Evolutionary conservation across 305 asterid species (phyloP).

Genomic region (Salvia sclarea): DNA sequence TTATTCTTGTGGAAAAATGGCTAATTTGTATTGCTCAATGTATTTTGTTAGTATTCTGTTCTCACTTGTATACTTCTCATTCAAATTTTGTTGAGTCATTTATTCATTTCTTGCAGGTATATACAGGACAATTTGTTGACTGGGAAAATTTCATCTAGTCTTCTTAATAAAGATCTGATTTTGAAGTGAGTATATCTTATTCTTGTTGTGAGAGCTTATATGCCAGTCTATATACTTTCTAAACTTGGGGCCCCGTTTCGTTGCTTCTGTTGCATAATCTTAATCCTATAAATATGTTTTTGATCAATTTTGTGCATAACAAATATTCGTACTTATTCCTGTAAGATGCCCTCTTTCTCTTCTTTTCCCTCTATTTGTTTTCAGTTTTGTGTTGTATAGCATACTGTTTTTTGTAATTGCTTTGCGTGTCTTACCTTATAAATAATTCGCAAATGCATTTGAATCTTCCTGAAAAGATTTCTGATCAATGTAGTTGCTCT

Average conservation of each 20-base stretch:
- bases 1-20: conserved; percentile 19
- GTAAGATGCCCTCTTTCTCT: not conserved
- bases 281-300: too few relatives aligned
- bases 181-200: conserved; percentile 63
- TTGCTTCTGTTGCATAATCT: not conserved
- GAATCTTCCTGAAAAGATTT: conserved; percentile 7
- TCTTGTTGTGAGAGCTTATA: conserved; percentile 7
- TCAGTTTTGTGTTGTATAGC: too few relatives aligned
- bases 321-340: not conserved
- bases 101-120: conserved; percentile 56
- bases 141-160: conserved; percentile 73
- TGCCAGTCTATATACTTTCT: not conserved
- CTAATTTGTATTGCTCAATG: not conserved
- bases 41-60: not conserved
- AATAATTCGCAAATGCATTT: not conserved
- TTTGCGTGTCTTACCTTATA: not conserved
- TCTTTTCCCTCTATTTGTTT: not conserved
- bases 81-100: conserved; percentile 3
- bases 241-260: not conserved
- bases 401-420: not conserved
- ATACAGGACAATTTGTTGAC: conserved; percentile 77
- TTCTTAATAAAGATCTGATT: conserved; percentile 58
- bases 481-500: not conserved
- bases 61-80: not conserved
- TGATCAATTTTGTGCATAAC: conserved; percentile 1